phyloP scores from a whole-genome alignment of 768 basidiomycete species.

The Hypholoma sublateritium region DNA sequence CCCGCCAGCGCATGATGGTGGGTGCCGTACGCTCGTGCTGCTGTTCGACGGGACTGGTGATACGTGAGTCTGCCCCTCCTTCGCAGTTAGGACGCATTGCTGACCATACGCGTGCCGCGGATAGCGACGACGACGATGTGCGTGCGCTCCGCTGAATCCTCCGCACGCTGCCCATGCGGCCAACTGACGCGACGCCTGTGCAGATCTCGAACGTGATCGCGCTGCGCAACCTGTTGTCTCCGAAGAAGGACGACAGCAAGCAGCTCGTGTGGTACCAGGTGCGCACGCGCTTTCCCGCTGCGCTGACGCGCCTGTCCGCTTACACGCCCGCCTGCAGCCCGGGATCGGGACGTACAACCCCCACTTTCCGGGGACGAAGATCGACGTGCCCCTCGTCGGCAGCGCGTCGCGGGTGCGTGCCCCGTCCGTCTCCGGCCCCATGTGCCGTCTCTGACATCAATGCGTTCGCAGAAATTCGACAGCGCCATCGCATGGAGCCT shows the following conservation, averaged over 20 bases:
- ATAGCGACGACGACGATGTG: conserved; percentile 10
- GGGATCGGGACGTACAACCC: conserved; percentile 19
- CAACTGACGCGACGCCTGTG: background rate
- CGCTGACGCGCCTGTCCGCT: background rate
- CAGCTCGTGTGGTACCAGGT: conserved; percentile 18
- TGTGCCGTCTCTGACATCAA: background rate
- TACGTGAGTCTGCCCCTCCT: conserved; percentile 6
- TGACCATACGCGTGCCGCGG: background rate
- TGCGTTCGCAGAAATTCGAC: conserved; percentile 9
- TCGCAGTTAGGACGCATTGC: background rate
- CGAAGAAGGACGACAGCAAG: conserved; percentile 4
- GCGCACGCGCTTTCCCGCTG: background rate
- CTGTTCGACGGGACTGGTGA: conserved; percentile 20
- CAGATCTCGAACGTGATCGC: conserved; percentile 18
- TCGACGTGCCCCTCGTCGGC: conserved; percentile 11
- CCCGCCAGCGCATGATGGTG: conserved; percentile 6
- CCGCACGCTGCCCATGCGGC: background rate
- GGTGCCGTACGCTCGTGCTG: conserved; percentile 15
- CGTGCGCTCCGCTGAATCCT: background rate
- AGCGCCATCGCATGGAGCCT: conserved; percentile 18
- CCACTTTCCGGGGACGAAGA: conserved; percentile 8
- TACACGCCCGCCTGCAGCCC: background rate
- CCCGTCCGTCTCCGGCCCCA: background rate
- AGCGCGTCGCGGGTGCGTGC: conserved; percentile 8
- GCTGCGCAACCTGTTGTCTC: conserved; percentile 15